Evolutionary conservation across 148 eudicot species (phyloP), one percentile per base, ranked within the genome.

Genomic region (Chenopodium quinoa): DNA sequence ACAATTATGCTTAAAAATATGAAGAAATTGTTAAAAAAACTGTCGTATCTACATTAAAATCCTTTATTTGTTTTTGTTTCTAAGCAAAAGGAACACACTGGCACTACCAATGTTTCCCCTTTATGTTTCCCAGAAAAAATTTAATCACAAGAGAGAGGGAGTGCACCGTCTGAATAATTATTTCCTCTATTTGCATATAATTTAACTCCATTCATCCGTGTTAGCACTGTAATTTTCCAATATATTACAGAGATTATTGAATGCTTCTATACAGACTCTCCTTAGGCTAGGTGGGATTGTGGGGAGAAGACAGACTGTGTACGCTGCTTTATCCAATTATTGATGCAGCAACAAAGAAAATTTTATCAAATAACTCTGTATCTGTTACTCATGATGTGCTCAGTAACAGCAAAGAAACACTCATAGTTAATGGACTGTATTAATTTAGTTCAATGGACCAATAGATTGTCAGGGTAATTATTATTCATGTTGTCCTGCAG

Each of bases 401-500:
- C 7, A 8, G 2, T 12, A 62, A 20, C 27, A 20, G 9, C 9
- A 20, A 62, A 62, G 66, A 50, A 50, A 58, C 25, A 62, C 66
- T 20, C 5, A 2, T 9, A 62, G 66, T 62, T 7, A 62, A 62
- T 20, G 25, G n/a, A 25, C 66, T 27, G 22, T 47, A 6, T 27
- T 48, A 27, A 78, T 14, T 14, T 12, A 14, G 1, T 56, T 56
- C 17, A 13, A 14, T 56, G 4, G 22, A 66, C 13, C 27, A 3
- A 12, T 7, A 4, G 13, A 37, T 8, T 9, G 73, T 56, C 64
- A 31, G 17, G 22, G 17, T 56, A 52, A 71, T 73, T 7, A 6
- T 56, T 27, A 14, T 12, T 4, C 7, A 63, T 76, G 58, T 62
- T 72, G 76, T 12, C 48, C 52, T 82, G 81, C 92, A 96, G 99